These are phyloP conservation scores for Leccinellum albellum DNA, from an alignment of 768 basidiomycete genomes.

Conservation along the genomic window DNA sequence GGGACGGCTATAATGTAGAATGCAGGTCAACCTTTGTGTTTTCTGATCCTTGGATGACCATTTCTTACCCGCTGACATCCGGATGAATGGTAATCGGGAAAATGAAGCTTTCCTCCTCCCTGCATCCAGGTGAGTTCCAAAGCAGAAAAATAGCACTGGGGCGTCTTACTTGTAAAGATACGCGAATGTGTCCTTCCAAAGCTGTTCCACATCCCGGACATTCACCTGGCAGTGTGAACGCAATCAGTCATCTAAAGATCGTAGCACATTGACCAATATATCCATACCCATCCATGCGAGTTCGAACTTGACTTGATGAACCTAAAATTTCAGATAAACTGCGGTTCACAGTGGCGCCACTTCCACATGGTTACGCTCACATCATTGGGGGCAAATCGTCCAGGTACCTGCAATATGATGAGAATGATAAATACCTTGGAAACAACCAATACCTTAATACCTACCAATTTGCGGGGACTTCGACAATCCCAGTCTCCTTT, in stretches of 20 bases:
- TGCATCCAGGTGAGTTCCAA: slow-evolving; percentile 18
- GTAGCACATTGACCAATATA: not conserved
- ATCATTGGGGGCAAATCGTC: slow-evolving; percentile 77
- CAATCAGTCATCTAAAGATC: not conserved
- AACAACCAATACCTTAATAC: slow-evolving; percentile 3
- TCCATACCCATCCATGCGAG: slow-evolving; percentile 65
- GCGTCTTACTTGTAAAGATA: slow-evolving; percentile 54
- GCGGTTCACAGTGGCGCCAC: not conserved
- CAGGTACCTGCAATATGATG: slow-evolving; percentile 43
- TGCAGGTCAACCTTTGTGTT: not conserved
- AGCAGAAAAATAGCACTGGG: not conserved
- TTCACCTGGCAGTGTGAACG: slow-evolving; percentile 46
- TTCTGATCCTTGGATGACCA: not conserved
- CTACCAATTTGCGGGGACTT: slow-evolving; percentile 71
- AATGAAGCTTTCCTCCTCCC: slow-evolving; percentile 63
- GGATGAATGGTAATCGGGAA: slow-evolving; percentile 79
- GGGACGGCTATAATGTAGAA: slow-evolving; percentile 41
- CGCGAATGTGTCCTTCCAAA: slow-evolving; percentile 74
- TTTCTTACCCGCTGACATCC: slow-evolving; percentile 62
- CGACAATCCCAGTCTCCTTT: slow-evolving; percentile 57
- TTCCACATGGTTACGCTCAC: slow-evolving; percentile 29
- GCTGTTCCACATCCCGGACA: slow-evolving; percentile 57
- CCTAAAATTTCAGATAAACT: slow-evolving; percentile 32
- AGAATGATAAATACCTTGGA: not conserved
- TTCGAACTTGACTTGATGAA: slow-evolving; percentile 66